Percentiles rank a stretch among this genome's conserved stretches.
Evolutionary conservation across 139 green algal species (phyloP).

Genomic region (Chlamydomonas asymmetrica): DNA sequence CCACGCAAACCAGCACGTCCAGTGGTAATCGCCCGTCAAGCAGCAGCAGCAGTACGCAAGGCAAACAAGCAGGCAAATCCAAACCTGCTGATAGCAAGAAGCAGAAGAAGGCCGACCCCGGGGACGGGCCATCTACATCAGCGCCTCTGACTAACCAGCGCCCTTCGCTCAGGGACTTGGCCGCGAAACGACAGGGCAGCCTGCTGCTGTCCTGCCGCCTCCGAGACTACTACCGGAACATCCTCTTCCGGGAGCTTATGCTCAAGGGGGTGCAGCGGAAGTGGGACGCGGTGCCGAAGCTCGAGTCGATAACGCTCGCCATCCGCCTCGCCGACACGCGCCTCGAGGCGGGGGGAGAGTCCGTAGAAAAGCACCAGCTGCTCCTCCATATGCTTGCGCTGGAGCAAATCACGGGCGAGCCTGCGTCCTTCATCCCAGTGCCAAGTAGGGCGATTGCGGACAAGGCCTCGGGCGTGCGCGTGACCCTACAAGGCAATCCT

Average conservation of each 20-base stretch:
- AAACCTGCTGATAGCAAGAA: no score
- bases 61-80: no score
- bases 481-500: slow-evolving; percentile 15
- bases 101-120: no score
- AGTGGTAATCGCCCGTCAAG: no score
- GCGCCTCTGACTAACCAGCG: no score
- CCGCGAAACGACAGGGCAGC: no score
- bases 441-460: neutral
- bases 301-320: slow-evolving; percentile 7
- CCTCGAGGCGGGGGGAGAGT: neutral
- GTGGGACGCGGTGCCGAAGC: slow-evolving; percentile 7
- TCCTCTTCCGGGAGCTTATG: slow-evolving; percentile 28
- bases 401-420: slow-evolving; percentile 17
- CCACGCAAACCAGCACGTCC: no score
- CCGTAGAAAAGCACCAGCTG: slow-evolving; percentile 27
- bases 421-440: neutral
- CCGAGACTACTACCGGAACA: neutral
- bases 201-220: slow-evolving; percentile 16
- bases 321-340: slow-evolving; percentile 18
- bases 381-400: slow-evolving; percentile 34
- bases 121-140: no score
- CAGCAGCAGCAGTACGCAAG: no score
- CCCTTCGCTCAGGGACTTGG: no score
- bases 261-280: slow-evolving; percentile 15
- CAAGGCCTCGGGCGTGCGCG: slow-evolving; percentile 18